A percentile compares a stretch with the other conserved stretches of the same genome.
Conservation (phyloP, 768 basidiomycete species). For the Phlegmacium glaucopus region DNA sequence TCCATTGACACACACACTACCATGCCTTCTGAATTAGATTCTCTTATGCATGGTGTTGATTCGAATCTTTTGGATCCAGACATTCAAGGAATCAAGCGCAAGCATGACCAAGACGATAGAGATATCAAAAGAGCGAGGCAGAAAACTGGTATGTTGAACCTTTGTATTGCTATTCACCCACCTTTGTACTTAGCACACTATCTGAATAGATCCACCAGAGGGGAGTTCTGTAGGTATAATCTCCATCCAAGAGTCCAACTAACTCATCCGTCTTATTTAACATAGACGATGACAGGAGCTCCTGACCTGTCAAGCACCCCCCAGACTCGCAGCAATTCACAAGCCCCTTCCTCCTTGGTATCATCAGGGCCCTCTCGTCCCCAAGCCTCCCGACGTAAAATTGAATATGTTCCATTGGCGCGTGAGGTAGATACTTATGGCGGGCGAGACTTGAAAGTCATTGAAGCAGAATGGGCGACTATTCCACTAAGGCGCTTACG, state of each 20-base stretch:
- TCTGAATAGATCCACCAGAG: conserved; percentile 46
- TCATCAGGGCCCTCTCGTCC: conserved; percentile 36
- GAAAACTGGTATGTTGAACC: conserved; percentile 57
- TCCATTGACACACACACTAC: conserved; percentile 25
- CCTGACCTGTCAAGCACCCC: conserved; percentile 20
- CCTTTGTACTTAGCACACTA: conserved; percentile 2
- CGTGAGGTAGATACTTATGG: conserved; percentile 75
- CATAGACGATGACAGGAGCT: conserved; percentile 19
- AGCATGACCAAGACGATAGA: conserved; percentile 60
- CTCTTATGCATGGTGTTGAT: conserved; percentile 25
- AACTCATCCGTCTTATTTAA: conserved; percentile 3
- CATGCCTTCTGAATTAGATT: conserved; percentile 18
- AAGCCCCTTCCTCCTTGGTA: conserved; percentile 25
- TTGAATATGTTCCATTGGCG: conserved; percentile 82
- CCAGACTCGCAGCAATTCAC: conserved; percentile 21
- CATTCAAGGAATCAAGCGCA: conserved; percentile 66
- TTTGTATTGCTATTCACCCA: not conserved
- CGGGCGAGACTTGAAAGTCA: conserved; percentile 69
- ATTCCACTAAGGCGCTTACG: conserved; percentile 58
- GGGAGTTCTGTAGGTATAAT: conserved; percentile 37
- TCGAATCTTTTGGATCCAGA: conserved; percentile 55
- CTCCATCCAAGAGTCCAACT: not conserved
- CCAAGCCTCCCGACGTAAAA: conserved; percentile 68
- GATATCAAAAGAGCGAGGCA: conserved; percentile 69
- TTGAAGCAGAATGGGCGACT: conserved; percentile 59